Evolutionary conservation across 352 stramenopile genomes (phyloP), one percentile per base, ranked within the genome.

Genomic region (Vaucheria bursata): DNA sequence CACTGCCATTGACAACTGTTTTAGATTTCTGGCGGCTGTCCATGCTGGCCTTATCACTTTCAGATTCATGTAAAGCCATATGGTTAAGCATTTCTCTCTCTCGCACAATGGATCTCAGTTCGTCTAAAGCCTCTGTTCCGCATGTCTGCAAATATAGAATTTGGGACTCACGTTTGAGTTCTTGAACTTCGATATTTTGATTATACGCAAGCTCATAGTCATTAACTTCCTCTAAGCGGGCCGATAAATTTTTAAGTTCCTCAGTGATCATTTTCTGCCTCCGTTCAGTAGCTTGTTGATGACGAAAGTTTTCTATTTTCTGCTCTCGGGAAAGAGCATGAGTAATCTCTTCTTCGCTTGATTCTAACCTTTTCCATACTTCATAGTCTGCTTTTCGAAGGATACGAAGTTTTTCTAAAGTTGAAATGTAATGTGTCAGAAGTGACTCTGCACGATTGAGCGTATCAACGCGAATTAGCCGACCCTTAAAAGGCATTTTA

Each of bases 371-470:
- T 34, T 29, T 6, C 59, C 59, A 69, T 69, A 29, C 34, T 8
- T 4, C 33, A 6, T 34, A 4, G 59, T 69, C 59, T 6, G 4
- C 18, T 6, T 69, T 29, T 18, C 8, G 5, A 4, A 69, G 59
- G 4, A 69, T 18, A 8, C 59, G 29, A 4, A 69, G 59, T 29
- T 38, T 34, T 18, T 34, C 59, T 6, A 6, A 69, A 34, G 59
- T 38, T 38, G 59, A 18, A 8, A 69, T 6, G 18, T 69, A 69
- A 29, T 69, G 59, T 18, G 59, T 34, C 29, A 69, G 59, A 4
- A 69, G 59, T 8, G 59, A 4, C 5, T 69, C 59, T 38, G 59
- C 59, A 38, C 59, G 59, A 5, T 69, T 29, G 59, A 69, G 59
- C 33, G 59, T 29, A 18, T 38, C 6, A 6, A 34, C 6, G 29